Conservation (phyloP, 2,329 filamentous ascomycete species). For the Sporothrix protearum region DNA sequence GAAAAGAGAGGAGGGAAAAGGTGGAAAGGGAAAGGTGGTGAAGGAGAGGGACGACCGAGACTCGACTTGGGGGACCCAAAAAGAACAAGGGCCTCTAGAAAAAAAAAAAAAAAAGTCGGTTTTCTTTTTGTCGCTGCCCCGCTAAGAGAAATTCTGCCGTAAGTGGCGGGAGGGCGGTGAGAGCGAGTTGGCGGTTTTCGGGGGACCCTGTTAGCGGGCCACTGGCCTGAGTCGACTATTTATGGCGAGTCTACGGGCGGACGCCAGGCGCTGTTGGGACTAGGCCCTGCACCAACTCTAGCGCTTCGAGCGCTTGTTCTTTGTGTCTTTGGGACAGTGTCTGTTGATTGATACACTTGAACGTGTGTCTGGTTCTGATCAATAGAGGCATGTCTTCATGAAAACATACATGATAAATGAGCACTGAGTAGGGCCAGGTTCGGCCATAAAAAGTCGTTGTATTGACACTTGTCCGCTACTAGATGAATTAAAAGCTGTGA, state of each 20-base stretch:
- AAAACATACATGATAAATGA: no score
- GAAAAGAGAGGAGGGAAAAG: neutral
- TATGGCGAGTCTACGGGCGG: no score
- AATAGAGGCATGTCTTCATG: no score
- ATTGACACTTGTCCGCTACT: no score
- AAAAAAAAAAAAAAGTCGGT: conserved; percentile 19
- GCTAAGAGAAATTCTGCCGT: conserved; percentile 13
- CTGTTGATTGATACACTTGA: no score
- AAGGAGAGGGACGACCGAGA: neutral
- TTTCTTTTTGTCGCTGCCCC: neutral
- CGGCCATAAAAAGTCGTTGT: no score
- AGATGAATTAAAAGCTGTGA: no score
- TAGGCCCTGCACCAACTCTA: conserved; percentile 5
- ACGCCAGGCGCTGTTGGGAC: conserved; percentile 3
- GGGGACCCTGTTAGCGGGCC: neutral
- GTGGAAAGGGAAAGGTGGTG: neutral
- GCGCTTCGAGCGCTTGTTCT: neutral
- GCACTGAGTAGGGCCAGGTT: no score
- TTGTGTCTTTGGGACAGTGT: neutral
- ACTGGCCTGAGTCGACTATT: neutral
- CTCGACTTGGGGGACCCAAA: neutral
- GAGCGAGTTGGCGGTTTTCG: neutral
- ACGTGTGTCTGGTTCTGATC: no score
- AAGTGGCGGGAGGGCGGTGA: conserved; percentile 20
- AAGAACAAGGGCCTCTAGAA: neutral